Percentiles rank a stretch among this genome's conserved stretches.
These are phyloP conservation scores for Starmerella cellae DNA, from an alignment of 805 yeast species.

Conservation along the genomic window DNA sequence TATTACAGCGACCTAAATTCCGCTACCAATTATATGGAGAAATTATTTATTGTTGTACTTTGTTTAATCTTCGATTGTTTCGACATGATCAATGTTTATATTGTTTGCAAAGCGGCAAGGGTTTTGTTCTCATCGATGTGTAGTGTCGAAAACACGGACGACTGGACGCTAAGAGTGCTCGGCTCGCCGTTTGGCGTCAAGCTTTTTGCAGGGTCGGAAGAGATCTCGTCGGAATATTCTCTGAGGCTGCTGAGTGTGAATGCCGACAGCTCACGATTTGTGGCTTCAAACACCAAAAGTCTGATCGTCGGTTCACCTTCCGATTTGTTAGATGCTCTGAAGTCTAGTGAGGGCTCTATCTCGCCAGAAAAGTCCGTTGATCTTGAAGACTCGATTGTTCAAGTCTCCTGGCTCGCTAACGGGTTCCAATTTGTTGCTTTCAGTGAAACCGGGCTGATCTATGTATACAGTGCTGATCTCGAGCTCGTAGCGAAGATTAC, in stretches of 20 bases:
- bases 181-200: constrained; percentile 16
- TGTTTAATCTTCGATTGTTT: no score
- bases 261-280: constrained; percentile 6
- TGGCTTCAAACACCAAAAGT: constrained; percentile 13
- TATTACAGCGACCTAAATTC: no score
- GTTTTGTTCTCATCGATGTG: no score
- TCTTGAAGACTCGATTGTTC: background rate
- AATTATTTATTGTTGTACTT: no score
- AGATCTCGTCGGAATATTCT: background rate
- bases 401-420: constrained; percentile 11
- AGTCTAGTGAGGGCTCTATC: background rate
- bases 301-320: constrained; percentile 12
- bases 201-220: background rate
- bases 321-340: constrained; percentile 3
- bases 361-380: background rate
- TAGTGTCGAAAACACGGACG: constrained; percentile 16
- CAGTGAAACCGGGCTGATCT: background rate
- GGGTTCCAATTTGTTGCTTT: constrained; percentile 10
- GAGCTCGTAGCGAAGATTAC: background rate
- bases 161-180: constrained; percentile 19
- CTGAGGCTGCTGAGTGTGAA: constrained; percentile 2
- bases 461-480: background rate
- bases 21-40: no score
- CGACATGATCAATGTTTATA: no score
- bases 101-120: no score